Evolutionary conservation across 495 filamentous ascomycete genomes (phyloP), one percentile per base, ranked within the genome.

Genomic region (Podospora pseudopauciseta): DNA sequence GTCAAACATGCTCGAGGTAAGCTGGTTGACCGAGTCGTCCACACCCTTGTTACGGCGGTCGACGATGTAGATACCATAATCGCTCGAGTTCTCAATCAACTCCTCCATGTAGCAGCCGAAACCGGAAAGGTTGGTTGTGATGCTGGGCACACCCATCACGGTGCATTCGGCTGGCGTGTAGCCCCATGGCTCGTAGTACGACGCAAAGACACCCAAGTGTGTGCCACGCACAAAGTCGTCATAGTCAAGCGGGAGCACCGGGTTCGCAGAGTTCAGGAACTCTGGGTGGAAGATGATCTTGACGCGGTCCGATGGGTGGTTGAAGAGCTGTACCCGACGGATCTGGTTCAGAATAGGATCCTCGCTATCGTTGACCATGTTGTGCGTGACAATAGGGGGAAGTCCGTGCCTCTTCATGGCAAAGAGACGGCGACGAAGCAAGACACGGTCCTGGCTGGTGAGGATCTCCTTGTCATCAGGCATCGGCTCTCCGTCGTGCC

Each of bases 101-200:
- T 99, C 95, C 78, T 99, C 95, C 95, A 99, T 99, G 77, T 99
- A 99, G 79, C 95, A 99, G 54, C 95, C 95, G 71, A 99, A 99
- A 7, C 95, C 95, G 26, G 95, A 97, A 7, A 99, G 84, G 73
- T 99, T 99, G 11, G 95, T 99, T 5, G 95, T 98, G 80, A 99
- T 99, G 79, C 92, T 96, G 19, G 95, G 95, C 63, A 99, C 94
- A 70, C 95, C 95, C 95, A 99, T 99, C 58, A 99, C 95, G 0
- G 95, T 99, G 81, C 95, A 99, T 78, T 99, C 95, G 32, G 95
- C 95, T 0, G 95, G 95, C 0, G 95, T 99, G 74, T 99, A 99
- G 65, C 95, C 95, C 95, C 95, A 99, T 26, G 95, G 95, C 80
- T 99, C 95, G 75, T 99, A 99, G 85, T 99, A 99, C 55, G 95